Conservation (phyloP, 1,284 basidiomycete species). For the Rhodotorula sp. region DNA sequence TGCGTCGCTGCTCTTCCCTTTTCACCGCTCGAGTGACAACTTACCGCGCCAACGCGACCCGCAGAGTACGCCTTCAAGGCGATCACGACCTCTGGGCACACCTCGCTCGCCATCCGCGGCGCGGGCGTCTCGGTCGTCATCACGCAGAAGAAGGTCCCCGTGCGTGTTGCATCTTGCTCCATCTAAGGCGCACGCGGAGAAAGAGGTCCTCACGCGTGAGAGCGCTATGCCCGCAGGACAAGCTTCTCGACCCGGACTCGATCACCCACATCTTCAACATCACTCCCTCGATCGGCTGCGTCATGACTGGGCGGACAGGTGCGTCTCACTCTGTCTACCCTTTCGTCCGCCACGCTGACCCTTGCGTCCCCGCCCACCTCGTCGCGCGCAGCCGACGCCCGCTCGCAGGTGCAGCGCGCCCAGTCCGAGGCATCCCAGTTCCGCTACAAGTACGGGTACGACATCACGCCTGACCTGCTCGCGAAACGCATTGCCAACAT, state of each 20-base stretch:
- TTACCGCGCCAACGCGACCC: neutral
- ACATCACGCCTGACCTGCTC: slow-evolving; percentile 93
- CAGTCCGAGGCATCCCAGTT: slow-evolving; percentile 90
- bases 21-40: neutral
- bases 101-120: slow-evolving; percentile 87
- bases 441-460: slow-evolving; percentile 96
- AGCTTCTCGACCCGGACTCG: slow-evolving; percentile 91
- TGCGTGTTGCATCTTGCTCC: slow-evolving; percentile 53
- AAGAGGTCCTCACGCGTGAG: too few species aligned
- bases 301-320: slow-evolving; percentile 96
- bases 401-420: slow-evolving; percentile 85
- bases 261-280: slow-evolving; percentile 96
- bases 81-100: slow-evolving; percentile 94
- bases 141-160: slow-evolving; percentile 97
- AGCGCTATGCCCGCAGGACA: slow-evolving; percentile 67
- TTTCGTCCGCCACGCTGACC: neutral
- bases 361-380: slow-evolving; percentile 23
- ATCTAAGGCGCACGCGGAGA: neutral
- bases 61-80: slow-evolving; percentile 99
- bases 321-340: neutral
- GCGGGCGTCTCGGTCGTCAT: slow-evolving; percentile 94
- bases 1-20: slow-evolving; percentile 53
- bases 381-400: slow-evolving; percentile 75
- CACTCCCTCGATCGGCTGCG: slow-evolving; percentile 94
- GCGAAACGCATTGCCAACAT: slow-evolving; percentile 95